Percentiles rank a stretch among this genome's conserved stretches.
phyloP scores from a whole-genome alignment of 176 grass and related monocot species.

The Coix lacrymajobi region DNA sequence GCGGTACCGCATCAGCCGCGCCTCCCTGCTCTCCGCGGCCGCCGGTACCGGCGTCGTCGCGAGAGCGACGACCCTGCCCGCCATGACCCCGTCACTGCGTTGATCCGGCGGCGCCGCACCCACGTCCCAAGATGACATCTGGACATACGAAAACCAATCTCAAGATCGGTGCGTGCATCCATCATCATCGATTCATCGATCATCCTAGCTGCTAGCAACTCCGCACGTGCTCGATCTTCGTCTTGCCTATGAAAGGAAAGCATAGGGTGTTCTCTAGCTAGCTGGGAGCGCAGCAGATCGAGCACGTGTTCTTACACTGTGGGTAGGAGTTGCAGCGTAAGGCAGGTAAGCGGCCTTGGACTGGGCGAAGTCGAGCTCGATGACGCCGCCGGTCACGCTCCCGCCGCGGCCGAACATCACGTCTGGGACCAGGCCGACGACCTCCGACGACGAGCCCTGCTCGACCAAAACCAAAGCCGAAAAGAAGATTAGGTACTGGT shows the following conservation, averaged over 20 bases:
- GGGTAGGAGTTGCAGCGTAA: constrained; percentile 18
- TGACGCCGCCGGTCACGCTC: constrained; percentile 20
- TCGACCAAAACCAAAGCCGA: background rate
- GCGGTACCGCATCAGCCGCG: constrained; percentile 80
- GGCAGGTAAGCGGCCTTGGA: constrained; percentile 39
- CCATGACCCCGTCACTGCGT: background rate
- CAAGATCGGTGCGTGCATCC: background rate
- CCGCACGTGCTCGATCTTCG: background rate
- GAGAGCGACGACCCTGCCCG: background rate
- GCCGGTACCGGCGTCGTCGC: background rate
- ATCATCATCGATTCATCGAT: no score
- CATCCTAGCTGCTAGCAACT: background rate
- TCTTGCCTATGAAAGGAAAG: background rate
- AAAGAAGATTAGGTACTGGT: background rate
- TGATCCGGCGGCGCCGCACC: constrained; percentile 18
- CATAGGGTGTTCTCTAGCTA: no score
- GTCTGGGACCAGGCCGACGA: constrained; percentile 71
- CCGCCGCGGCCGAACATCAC: constrained; percentile 27
- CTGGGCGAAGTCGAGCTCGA: constrained; percentile 51
- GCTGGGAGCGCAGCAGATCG: background rate
- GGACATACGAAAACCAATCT: background rate
- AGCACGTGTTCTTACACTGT: constrained; percentile 23
- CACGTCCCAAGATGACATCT: constrained; percentile 23
- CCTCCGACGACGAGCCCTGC: constrained; percentile 71
- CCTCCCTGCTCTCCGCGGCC: constrained; percentile 43